Conservation (phyloP, 2,329 filamentous ascomycete species). For the Aspergillus sp. region DNA sequence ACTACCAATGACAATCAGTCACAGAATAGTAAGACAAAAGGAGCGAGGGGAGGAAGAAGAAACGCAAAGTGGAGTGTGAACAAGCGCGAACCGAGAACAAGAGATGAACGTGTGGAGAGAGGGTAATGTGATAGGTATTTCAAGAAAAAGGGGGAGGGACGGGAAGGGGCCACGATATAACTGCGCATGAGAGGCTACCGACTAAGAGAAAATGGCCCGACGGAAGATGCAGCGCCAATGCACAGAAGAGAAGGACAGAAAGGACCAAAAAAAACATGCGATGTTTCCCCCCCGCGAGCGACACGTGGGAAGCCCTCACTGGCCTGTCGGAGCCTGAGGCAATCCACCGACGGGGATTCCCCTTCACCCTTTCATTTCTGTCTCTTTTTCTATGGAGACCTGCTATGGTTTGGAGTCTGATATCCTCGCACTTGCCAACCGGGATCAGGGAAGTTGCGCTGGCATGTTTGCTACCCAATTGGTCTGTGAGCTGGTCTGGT, state of each 20-base stretch:
- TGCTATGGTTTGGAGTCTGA: too few species aligned
- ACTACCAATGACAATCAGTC: too few species aligned
- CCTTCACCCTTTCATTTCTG: background rate
- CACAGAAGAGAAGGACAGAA: background rate
- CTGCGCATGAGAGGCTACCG: too few species aligned
- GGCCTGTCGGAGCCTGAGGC: background rate
- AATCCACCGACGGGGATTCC: background rate
- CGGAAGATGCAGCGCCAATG: too few species aligned
- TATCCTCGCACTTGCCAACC: background rate
- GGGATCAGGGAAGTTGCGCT: background rate
- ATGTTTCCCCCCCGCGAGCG: background rate
- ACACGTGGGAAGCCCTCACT: background rate
- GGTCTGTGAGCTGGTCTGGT: background rate
- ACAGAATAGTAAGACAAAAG: background rate
- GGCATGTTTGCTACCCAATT: background rate
- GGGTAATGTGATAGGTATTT: too few species aligned
- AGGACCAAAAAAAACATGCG: background rate
- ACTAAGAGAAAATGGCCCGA: background rate
- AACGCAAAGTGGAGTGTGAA: too few species aligned
- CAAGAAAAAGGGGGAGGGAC: too few species aligned
- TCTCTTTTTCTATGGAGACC: background rate
- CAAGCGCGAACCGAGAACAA: too few species aligned
- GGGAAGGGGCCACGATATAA: too few species aligned
- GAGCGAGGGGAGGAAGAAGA: background rate
- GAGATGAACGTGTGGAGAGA: too few species aligned